phyloP scores from a whole-genome alignment of 2,329 filamentous ascomycete genomes.

The Chaetomiaceae sp. region DNA sequence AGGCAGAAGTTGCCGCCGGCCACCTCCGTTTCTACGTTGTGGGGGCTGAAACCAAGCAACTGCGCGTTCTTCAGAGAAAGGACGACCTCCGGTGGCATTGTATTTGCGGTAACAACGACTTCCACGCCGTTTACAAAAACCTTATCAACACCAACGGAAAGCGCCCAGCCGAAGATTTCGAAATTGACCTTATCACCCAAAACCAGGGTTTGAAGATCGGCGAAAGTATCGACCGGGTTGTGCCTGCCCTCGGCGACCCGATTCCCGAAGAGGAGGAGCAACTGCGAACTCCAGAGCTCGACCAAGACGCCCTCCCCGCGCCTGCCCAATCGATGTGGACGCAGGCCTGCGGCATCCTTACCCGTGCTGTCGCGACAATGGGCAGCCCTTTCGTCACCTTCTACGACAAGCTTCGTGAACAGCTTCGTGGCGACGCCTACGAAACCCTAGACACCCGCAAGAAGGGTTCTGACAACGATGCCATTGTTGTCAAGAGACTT shows the following conservation, averaged over 20 bases:
- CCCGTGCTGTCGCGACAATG: constrained; percentile 17
- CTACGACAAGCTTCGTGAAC: constrained; percentile 11
- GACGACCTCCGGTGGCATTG: constrained; percentile 23
- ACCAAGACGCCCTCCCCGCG: background rate
- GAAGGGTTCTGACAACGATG: constrained; percentile 2
- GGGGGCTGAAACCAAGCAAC: constrained; percentile 9
- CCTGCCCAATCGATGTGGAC: constrained; percentile 15
- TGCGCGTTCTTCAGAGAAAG: constrained; percentile 22
- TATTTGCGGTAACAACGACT: constrained; percentile 13
- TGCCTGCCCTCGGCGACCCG: constrained; percentile 4
- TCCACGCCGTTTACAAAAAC: constrained; percentile 6
- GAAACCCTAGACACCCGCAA: constrained; percentile 17
- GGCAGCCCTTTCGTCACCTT: constrained; percentile 11
- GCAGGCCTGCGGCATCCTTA: constrained; percentile 10
- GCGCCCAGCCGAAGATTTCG: constrained; percentile 20
- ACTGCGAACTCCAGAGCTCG: background rate
- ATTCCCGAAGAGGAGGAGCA: background rate
- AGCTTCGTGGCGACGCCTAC: constrained; percentile 9
- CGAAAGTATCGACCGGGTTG: constrained; percentile 7
- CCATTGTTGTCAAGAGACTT: constrained; percentile 23
- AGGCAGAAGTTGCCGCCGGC: constrained; percentile 20
- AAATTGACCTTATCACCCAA: constrained; percentile 20
- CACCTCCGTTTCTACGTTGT: constrained; percentile 23
- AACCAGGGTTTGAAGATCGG: constrained; percentile 6
- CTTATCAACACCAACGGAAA: constrained; percentile 20